These are phyloP conservation scores for Aspergillus bombycis DNA, from an alignment of 2,329 filamentous ascomycete species.

Conservation along the genomic window DNA sequence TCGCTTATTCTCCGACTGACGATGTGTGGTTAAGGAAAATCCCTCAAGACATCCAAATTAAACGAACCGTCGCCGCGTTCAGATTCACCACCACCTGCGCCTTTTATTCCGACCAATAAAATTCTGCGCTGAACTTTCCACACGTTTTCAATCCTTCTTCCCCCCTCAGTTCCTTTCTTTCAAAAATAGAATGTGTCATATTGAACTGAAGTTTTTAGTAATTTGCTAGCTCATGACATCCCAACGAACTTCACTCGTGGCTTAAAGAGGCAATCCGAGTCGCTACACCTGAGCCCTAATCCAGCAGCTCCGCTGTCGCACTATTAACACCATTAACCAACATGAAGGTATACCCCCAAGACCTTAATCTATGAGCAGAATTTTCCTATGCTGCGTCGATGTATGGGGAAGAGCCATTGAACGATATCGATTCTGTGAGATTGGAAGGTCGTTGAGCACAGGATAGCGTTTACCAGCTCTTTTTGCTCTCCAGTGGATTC, in stretches of 20 bases:
- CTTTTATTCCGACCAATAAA: slow-evolving; percentile 6
- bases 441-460: neutral
- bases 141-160: neutral
- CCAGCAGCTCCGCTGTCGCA: no score
- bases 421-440: neutral
- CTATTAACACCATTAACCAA: no score
- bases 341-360: neutral
- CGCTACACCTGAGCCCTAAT: neutral
- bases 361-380: neutral
- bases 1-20: neutral
- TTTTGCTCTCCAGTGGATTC: no score
- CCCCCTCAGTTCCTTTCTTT: neutral
- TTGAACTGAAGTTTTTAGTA: neutral
- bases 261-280: neutral
- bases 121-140: neutral
- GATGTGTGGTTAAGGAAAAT: slow-evolving; percentile 4
- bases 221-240: no score
- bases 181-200: neutral
- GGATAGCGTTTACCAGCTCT: neutral
- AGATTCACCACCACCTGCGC: neutral
- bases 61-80: neutral
- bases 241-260: neutral
- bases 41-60: neutral
- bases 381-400: neutral
- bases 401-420: neutral